Evolutionary conservation across 176 grass and related monocot genomes (phyloP).

Genomic region (Lolium multiflorum): DNA sequence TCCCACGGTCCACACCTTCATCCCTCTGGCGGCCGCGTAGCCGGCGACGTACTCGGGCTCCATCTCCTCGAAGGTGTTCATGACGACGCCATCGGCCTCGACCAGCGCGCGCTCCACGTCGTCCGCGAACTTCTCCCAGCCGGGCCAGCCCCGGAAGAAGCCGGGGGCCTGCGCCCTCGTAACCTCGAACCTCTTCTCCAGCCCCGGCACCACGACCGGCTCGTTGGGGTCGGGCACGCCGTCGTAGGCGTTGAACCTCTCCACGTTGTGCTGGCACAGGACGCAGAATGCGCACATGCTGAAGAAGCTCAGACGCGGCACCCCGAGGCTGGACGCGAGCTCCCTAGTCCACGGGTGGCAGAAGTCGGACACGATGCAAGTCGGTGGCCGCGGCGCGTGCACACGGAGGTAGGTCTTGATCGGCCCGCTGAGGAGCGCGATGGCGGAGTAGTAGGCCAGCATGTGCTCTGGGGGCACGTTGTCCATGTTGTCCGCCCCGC

Average conservation of each 20-base stretch:
- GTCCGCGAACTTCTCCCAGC: not conserved
- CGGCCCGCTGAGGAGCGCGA: not conserved
- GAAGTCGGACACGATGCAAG: slow-evolving; percentile 56
- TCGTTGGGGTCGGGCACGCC: slow-evolving; percentile 27
- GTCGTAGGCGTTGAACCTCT: slow-evolving; percentile 28
- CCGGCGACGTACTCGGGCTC: slow-evolving; percentile 42
- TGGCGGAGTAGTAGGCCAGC: not conserved
- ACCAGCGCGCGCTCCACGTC: slow-evolving; percentile 19
- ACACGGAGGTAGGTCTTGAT: not conserved
- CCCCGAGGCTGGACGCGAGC: slow-evolving; percentile 35
- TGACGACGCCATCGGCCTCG: slow-evolving; percentile 53
- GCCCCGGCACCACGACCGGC: slow-evolving; percentile 43
- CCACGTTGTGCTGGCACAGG: slow-evolving; percentile 22
- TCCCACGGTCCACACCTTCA: slow-evolving; percentile 50
- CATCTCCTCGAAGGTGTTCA: slow-evolving; percentile 54
- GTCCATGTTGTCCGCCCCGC: slow-evolving; percentile 1
- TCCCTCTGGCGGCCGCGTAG: slow-evolving; percentile 43
- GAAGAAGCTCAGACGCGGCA: slow-evolving; percentile 50
- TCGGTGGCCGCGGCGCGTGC: not conserved
- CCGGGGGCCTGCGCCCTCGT: slow-evolving; percentile 38
- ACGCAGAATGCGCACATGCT: slow-evolving; percentile 51
- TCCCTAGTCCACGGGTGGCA: slow-evolving; percentile 50
- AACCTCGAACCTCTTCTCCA: slow-evolving; percentile 43
- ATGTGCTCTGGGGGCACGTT: not conserved
- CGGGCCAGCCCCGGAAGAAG: slow-evolving; percentile 25